Base-by-base conservation (phyloP, 139 green algal genomes). In the Haematococcus lacustris region DNA sequence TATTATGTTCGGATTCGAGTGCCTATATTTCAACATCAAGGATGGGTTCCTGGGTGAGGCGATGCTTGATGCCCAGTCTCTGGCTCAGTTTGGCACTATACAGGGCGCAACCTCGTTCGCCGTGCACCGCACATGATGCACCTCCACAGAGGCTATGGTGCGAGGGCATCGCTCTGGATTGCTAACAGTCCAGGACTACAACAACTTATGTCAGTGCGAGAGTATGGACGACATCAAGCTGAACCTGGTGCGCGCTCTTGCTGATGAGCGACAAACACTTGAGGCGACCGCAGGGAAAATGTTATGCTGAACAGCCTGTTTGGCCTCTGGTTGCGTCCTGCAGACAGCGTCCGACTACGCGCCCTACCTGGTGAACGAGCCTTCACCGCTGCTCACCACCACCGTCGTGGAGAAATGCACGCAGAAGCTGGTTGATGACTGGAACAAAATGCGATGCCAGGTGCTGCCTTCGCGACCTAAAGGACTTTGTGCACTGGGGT, bases 161-260 rank as follows among this genome's bases (percentile, higher is more conserved):
- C 88, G 95, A 5, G 95, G 95, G 0, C 91, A 96, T 78, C 91
- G 90, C 68, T 78, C 81, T 33, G 93, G 92, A 21, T 75, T 99
- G 38, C 86, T 99, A 2, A 91, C 87, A 0, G 82, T 88, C 3
- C 78, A 88, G 21, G 96, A 99, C 70, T 99, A 99, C 87, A 97
- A 97, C 83, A 98, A 98, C 77, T 77, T 99, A 26, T 91, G 80
- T 34, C 94, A 99, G 73, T 99, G 95, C 80, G 95, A 99, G 73
- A 92, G 82, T 1, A 80, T 99, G 61, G 95, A 99, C 0, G 95
- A 99, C 74, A 94, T 99, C 53, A 99, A 99, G 84, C 85, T 99
- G 3, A 93, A 98, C 76, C 76, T 99, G 87, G 91, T 96, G 74
- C n/a, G 83, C 33, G n/a, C 59, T 39, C 3, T n/a, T n/a, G n/a